phyloP scores from a whole-genome alignment of 352 stramenopile genomes.

The Albugo laibachii region DNA sequence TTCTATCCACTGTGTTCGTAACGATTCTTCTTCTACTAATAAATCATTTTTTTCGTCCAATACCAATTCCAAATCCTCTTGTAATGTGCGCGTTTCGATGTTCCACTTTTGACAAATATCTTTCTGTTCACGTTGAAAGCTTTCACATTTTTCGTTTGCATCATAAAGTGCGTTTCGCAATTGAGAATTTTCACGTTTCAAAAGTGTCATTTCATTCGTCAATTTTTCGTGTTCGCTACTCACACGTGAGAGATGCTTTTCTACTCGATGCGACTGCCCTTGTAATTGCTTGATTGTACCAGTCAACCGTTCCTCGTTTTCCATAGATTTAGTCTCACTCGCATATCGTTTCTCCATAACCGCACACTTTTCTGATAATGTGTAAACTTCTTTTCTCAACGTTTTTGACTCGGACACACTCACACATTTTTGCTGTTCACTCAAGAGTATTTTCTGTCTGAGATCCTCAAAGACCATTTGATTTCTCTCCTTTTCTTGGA shows the following conservation, averaged over 20 bases:
- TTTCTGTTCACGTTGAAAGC: slow-evolving; percentile 3
- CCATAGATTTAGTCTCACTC: not conserved
- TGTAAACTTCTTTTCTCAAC: not conserved
- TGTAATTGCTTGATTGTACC: not conserved
- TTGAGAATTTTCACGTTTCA: not conserved
- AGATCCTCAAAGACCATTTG: no score
- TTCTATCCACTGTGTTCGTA: not conserved
- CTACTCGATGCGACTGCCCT: not conserved
- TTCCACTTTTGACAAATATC: not conserved
- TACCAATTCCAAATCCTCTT: not conserved
- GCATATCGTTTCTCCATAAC: not conserved
- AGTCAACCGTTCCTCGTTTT: not conserved
- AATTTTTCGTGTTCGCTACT: not conserved
- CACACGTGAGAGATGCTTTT: not conserved
- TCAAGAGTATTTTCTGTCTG: no score
- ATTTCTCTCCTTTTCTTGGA: no score
- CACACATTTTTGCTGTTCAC: no score
- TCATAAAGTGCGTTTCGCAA: not conserved
- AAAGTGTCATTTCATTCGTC: not conserved
- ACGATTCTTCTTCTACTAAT: not conserved
- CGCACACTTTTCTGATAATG: not conserved
- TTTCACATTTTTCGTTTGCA: slow-evolving; percentile 10
- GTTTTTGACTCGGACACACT: not conserved
- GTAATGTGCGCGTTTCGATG: not conserved
- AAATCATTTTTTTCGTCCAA: not conserved